A percentile compares a stretch with the other conserved stretches of the same genome.
These are phyloP conservation scores for Prunus kanzakura DNA, from an alignment of 306 rosid species.

Conservation along the genomic window DNA sequence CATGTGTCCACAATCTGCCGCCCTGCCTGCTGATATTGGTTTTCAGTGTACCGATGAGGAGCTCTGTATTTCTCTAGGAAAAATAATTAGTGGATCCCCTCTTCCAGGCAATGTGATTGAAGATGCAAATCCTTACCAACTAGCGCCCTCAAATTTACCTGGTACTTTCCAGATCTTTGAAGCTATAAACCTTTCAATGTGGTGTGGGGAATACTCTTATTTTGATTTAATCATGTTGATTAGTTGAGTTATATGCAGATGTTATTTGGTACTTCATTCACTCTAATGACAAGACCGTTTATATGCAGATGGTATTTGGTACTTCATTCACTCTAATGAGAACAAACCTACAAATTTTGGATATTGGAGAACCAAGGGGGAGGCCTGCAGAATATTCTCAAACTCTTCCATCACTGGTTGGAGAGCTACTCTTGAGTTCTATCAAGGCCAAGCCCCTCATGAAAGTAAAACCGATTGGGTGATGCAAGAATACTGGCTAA, in stretches of 20 bases:
- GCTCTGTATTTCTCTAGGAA: background rate
- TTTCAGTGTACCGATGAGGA: constrained; percentile 11
- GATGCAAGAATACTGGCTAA: constrained; percentile 32
- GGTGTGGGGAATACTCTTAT: background rate
- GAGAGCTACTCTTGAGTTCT: constrained; percentile 32
- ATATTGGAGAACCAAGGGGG: constrained; percentile 32
- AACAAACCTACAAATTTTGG: constrained; percentile 18
- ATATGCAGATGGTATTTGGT: constrained; percentile 33
- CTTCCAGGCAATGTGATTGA: constrained; percentile 32
- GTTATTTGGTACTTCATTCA: background rate
- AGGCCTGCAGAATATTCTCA: constrained; percentile 17
- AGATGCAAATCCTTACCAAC: constrained; percentile 27
- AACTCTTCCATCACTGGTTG: constrained; percentile 15
- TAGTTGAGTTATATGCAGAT: background rate
- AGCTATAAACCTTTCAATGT: background rate
- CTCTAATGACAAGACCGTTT: background rate
- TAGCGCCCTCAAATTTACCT: constrained; percentile 27
- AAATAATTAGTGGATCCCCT: constrained; percentile 15
- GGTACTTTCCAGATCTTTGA: constrained; percentile 12
- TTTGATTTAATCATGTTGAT: background rate
- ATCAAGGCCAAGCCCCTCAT: constrained; percentile 20
- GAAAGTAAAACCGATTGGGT: constrained; percentile 25
- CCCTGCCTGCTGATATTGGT: background rate
- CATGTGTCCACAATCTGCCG: constrained; percentile 25
- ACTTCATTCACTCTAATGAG: constrained; percentile 1